Evolutionary conservation across 177 flowering plant species (phyloP).

Genomic region (Telopea speciosissima): DNA sequence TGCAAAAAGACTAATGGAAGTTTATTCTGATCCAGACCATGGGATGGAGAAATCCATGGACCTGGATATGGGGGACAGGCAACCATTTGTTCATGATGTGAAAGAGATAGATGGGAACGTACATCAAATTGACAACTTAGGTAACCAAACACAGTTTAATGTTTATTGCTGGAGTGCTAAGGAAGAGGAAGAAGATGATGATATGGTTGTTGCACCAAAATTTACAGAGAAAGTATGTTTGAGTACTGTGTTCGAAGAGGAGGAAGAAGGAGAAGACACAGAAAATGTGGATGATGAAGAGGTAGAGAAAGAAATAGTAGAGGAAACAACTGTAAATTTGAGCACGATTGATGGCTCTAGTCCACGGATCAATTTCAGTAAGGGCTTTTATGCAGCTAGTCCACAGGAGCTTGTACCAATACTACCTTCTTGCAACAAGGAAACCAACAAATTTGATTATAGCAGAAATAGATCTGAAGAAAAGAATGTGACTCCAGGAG

Average conservation of each 20-base stretch:
- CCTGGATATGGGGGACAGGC: constrained; percentile 65
- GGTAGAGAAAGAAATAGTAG: constrained; percentile 68
- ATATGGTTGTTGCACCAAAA: constrained; percentile 16
- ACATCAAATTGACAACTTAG: constrained; percentile 2
- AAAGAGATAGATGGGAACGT: constrained; percentile 23
- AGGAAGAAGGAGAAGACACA: constrained; percentile 37
- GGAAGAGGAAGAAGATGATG: constrained; percentile 22
- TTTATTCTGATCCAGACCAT: constrained; percentile 48
- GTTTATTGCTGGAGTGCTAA: not conserved
- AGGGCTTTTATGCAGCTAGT: constrained; percentile 1
- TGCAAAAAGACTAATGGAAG: constrained; percentile 51
- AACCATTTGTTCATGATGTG: constrained; percentile 34
- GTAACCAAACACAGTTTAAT: not conserved
- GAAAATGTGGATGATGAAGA: constrained; percentile 42
- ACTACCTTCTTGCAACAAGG: constrained; percentile 11
- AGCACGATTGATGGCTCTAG: constrained; percentile 10
- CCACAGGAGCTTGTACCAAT: constrained; percentile 17
- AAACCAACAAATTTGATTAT: constrained; percentile 3
- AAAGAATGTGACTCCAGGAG: not conserved
- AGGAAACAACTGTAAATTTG: constrained; percentile 48
- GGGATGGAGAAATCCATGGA: constrained; percentile 98
- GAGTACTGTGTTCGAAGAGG: constrained; percentile 88
- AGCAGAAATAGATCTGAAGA: not conserved
- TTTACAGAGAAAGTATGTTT: constrained; percentile 41
- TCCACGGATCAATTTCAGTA: not conserved